phyloP scores from a whole-genome alignment of 2,329 filamentous ascomycete genomes.

The Cytospora piceicola region DNA sequence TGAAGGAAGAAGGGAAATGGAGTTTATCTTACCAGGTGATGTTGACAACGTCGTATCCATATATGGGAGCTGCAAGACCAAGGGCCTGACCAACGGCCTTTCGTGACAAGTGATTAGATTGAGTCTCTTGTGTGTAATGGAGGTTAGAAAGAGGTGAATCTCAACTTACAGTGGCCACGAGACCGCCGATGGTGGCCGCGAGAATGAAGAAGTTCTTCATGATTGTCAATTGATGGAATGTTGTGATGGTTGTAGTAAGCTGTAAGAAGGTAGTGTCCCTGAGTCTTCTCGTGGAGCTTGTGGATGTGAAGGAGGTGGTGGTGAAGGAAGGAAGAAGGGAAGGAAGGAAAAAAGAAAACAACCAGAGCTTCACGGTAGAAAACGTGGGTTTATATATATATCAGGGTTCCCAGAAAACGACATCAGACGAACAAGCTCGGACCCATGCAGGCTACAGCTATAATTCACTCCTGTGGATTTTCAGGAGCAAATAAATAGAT shows the following conservation, averaged over 20 bases:
- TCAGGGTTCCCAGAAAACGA: neutral
- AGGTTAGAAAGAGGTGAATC: neutral
- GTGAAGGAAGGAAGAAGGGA: neutral
- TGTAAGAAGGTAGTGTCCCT: neutral
- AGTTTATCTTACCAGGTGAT: slow-evolving; percentile 9
- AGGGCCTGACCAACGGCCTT: too few species aligned
- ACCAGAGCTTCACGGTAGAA: neutral
- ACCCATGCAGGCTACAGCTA: neutral
- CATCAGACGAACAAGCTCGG: neutral
- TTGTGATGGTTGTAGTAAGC: neutral
- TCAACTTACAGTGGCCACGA: slow-evolving; percentile 2
- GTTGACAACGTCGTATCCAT: slow-evolving; percentile 14
- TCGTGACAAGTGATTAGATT: too few species aligned
- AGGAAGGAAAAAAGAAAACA: neutral
- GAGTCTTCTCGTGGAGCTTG: neutral
- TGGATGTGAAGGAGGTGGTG: neutral
- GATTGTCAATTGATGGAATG: neutral
- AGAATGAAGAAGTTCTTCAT: slow-evolving; percentile 4
- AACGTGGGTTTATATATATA: neutral
- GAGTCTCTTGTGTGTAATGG: neutral
- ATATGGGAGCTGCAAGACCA: neutral
- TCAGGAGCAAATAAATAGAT: neutral
- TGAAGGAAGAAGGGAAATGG: neutral
- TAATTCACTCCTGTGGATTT: neutral
- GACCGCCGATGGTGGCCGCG: neutral